Percentiles rank a stretch among this genome's conserved stretches.
These are phyloP conservation scores for Plantago ovata DNA, from an alignment of 257 asterid genomes.

Conservation along the genomic window DNA sequence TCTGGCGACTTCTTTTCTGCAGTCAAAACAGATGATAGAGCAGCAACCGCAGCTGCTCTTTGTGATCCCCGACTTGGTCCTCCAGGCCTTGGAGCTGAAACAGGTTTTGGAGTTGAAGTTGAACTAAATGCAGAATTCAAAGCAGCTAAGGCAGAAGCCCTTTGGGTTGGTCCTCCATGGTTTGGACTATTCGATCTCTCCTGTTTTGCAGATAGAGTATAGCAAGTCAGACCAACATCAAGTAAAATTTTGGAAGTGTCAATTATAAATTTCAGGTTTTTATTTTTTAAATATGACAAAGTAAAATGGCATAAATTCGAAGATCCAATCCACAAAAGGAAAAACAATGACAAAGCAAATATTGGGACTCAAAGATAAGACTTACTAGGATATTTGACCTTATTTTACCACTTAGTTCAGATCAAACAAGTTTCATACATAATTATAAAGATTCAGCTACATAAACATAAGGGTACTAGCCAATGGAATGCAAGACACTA, in stretches of 20 bases:
- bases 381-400: neutral
- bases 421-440: neutral
- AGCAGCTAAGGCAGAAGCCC: slow-evolving; percentile 99
- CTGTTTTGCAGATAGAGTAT: slow-evolving; percentile 30
- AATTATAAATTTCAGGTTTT: too few relatives aligned
- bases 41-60: slow-evolving; percentile 95
- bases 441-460: neutral
- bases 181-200: slow-evolving; percentile 58
- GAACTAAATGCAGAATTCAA: slow-evolving; percentile 82
- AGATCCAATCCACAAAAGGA: neutral
- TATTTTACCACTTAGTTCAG: neutral
- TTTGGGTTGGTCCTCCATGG: slow-evolving; percentile 87
- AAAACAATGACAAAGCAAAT: neutral
- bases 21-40: slow-evolving; percentile 73
- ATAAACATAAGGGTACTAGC: neutral
- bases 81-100: slow-evolving; percentile 40
- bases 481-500: slow-evolving; percentile 4
- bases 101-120: slow-evolving; percentile 42
- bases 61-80: slow-evolving; percentile 68
- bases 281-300: too few relatives aligned
- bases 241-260: neutral
- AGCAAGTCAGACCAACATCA: slow-evolving; percentile 14
- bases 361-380: neutral
- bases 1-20: slow-evolving; percentile 79
- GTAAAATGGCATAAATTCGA: neutral